phyloP scores from a whole-genome alignment of 176 grass and related monocot genomes.

The Oropetium thomaeum region DNA sequence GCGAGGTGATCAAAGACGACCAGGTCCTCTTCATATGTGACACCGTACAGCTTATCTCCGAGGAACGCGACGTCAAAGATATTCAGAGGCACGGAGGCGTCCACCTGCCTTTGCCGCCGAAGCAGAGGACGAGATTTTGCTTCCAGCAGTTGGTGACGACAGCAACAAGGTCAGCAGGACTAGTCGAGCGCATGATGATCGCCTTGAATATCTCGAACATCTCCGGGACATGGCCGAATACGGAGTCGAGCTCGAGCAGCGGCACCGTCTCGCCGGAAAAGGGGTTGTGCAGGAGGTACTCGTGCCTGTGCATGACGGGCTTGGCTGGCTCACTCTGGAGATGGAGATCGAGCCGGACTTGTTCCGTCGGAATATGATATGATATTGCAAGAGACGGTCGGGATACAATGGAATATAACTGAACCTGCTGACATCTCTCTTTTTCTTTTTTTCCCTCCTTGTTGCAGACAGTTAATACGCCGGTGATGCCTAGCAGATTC shows the following conservation, averaged over 20 bases:
- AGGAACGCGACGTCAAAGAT: not conserved
- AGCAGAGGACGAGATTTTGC: not conserved
- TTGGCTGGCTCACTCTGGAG: no score
- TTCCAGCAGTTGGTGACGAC: not conserved
- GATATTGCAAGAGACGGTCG: no score
- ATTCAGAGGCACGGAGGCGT: no score
- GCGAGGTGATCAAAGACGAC: not conserved
- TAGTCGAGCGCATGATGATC: not conserved
- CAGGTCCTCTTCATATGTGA: not conserved
- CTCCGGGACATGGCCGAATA: not conserved
- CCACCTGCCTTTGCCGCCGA: fast-evolving
- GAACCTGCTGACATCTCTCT: no score
- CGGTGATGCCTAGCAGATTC: no score
- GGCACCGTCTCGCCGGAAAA: not conserved
- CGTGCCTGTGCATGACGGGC: not conserved
- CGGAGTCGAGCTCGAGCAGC: not conserved
- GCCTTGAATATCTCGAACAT: not conserved
- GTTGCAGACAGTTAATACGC: no score
- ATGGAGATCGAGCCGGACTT: no score
- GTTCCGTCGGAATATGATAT: no score
- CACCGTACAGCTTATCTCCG: not conserved
- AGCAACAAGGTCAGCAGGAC: not conserved
- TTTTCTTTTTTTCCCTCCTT: no score
- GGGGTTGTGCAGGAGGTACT: not conserved
- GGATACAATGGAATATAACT: no score